Evolutionary conservation across 768 basidiomycete species (phyloP).

Genomic region (Trametes gibbosa): DNA sequence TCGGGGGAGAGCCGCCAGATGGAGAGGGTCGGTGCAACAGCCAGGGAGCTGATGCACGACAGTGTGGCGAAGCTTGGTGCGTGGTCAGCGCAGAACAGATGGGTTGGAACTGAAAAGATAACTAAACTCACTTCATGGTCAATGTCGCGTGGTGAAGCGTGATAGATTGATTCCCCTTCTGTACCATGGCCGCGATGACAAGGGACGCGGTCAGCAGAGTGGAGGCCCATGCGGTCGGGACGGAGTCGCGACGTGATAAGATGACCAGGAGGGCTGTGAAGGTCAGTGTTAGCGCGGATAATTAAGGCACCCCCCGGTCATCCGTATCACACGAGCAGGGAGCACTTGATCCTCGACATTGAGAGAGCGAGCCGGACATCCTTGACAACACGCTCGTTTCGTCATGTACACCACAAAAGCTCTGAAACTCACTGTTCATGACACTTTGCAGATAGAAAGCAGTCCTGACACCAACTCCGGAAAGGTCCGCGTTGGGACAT

Average conservation of each 20-base stretch:
- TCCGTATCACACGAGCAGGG: neutral
- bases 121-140: conserved; percentile 23
- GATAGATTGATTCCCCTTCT: conserved; percentile 19
- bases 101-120: neutral
- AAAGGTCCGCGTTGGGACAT: conserved; percentile 26
- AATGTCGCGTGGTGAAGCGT: conserved; percentile 28
- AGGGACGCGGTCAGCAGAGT: conserved; percentile 26
- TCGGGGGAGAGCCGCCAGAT: conserved; percentile 25
- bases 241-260: conserved; percentile 26
- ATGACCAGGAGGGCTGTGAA: conserved; percentile 25
- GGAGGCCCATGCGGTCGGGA: conserved; percentile 28
- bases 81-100: neutral
- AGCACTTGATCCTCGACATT: neutral
- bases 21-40: conserved; percentile 26
- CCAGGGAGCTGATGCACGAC: conserved; percentile 28
- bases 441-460: conserved; percentile 30
- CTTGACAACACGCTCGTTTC: neutral
- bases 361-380: neutral
- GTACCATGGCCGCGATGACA: conserved; percentile 28
- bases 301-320: neutral
- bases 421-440: conserved; percentile 22
- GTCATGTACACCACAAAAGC: neutral
- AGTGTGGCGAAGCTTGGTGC: conserved; percentile 21
- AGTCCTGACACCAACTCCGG: conserved; percentile 27
- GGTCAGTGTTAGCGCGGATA: neutral